A percentile compares a stretch with the other conserved stretches of the same genome.
Evolutionary conservation across 23 red algal species (phyloP).

Genomic region (Chondrus crispus): DNA sequence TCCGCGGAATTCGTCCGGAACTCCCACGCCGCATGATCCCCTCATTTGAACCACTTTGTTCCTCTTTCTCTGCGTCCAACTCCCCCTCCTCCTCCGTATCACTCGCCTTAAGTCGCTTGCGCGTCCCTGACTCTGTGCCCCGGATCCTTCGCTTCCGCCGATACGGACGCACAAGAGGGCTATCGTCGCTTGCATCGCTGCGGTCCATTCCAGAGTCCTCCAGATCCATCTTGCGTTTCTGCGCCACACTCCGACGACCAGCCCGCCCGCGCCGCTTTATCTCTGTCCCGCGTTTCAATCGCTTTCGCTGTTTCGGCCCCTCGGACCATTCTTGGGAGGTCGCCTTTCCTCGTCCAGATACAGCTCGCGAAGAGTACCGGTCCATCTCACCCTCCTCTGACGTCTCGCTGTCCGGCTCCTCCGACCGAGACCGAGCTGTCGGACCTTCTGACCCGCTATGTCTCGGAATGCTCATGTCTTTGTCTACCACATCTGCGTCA

Average conservation of each 20-base stretch:
- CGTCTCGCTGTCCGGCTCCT: neutral
- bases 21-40: neutral
- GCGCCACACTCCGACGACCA: neutral
- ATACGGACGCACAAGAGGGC: too few species aligned
- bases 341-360: neutral
- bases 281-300: neutral
- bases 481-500: slow-evolving; percentile 48
- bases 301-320: neutral
- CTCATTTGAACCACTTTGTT: neutral
- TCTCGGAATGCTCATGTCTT: neutral
- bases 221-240: neutral
- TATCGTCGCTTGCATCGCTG: neutral
- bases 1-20: too few species aligned
- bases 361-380: neutral
- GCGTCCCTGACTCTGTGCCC: too few species aligned
- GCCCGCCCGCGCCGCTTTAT: neutral
- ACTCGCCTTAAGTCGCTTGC: too few species aligned
- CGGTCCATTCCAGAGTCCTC: neutral
- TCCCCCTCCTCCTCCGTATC: too few species aligned
- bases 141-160: too few species aligned
- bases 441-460: neutral
- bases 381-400: slow-evolving; percentile 34
- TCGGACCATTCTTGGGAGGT: neutral
- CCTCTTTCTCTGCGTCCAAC: neutral
- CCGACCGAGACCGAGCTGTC: neutral